Base-by-base conservation (phyloP, 23 red algal species). In the Cyanidiococcus yangmingshanensis region DNA sequence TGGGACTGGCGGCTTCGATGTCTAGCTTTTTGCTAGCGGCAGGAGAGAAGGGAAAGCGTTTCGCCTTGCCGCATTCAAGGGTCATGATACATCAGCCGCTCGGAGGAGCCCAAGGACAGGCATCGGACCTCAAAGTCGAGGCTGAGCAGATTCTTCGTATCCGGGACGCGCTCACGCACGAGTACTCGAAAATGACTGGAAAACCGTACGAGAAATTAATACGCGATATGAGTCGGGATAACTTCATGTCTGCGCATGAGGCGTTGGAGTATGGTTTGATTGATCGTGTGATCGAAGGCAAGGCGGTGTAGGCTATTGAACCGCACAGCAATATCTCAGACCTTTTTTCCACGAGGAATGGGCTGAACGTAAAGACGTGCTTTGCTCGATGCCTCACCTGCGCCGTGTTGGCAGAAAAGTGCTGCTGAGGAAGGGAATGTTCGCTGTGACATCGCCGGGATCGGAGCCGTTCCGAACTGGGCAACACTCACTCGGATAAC, bases 51-150 rank as follows among this genome's bases (percentile, higher is more conserved):
- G 85, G 88, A 15, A 89, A 86, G 75, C 68, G 94, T 15, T 39
- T 91, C 41, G 94, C 94, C 25, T 74, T 98, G 74, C 88, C 88
- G 51, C 94, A 98, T 80, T 92, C 88, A 27, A 79, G 94, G n/a
- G 77, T 91, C 1, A 98, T 98, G 94, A 98, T 98, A 82, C 94
- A 98, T 78, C 94, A 98, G 82, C 94, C 94, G 27, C 90, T 98
- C 87, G 94, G 94, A 54, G 94, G 94, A 27, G 94, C 94, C 2
- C 88, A 89, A 79, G 94, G 94, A 1, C 94, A 98, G 79, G 94
- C 94, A 2, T 89, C 88, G 37, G 94, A 98, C 85, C 88, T 98
- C 77, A 79, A 98, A 74, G 94, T 98, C 18, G 94, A 98, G 85
- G 94, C 94, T 37, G 79, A 92, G 59, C 94, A 98, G 79, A 98